These are phyloP conservation scores for Marsdenia floribunda DNA, from an alignment of 257 asterid genomes.

Conservation along the genomic window DNA sequence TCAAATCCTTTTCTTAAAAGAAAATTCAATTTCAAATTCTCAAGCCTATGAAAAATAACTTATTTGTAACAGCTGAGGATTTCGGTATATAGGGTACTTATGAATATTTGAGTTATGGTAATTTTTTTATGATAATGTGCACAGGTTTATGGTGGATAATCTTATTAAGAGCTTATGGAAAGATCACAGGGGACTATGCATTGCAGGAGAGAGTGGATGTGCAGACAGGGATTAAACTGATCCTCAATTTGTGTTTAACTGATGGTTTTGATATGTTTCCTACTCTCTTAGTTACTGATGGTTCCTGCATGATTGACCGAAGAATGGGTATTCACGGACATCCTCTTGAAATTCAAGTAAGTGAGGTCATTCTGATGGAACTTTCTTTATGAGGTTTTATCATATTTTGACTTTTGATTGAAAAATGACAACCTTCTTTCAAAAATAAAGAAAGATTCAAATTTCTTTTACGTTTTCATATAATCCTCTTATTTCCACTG, in stretches of 20 bases:
- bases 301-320: constrained; percentile 82
- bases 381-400: neutral
- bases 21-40: neutral
- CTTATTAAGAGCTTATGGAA: constrained; percentile 70
- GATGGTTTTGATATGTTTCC: constrained; percentile 83
- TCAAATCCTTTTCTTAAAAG: neutral
- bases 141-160: constrained; percentile 88
- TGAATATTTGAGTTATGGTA: neutral
- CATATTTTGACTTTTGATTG: neutral
- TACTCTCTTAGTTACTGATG: constrained; percentile 74
- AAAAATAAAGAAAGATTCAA: too few species aligned
- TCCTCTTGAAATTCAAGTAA: constrained; percentile 69
- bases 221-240: constrained; percentile 65
- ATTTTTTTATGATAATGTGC: neutral
- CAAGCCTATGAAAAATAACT: neutral
- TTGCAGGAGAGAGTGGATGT: constrained; percentile 78
- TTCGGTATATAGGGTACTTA: neutral
- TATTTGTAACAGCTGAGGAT: neutral
- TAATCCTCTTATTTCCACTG: too few species aligned
- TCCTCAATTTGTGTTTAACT: constrained; percentile 52
- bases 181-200: constrained; percentile 64
- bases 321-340: constrained; percentile 77
- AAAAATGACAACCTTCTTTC: neutral
- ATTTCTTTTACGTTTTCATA: too few species aligned
- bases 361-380: neutral